phyloP scores from a whole-genome alignment of 2,329 filamentous ascomycete species.

The Penicillium hesseltinei region DNA sequence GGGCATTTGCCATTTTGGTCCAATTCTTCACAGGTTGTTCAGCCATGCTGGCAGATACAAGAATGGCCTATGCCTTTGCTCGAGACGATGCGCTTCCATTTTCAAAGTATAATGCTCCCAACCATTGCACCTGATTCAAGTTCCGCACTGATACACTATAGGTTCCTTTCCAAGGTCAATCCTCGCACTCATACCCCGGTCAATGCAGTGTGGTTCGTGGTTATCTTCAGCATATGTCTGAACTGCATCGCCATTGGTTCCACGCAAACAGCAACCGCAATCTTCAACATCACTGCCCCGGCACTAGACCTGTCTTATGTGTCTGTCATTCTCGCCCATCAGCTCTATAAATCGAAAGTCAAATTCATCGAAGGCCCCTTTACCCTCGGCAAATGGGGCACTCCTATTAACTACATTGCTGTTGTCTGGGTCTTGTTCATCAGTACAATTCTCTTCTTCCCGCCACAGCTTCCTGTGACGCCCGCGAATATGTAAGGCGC shows the following conservation, averaged over 20 bases:
- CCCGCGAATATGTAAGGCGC: conserved; percentile 48
- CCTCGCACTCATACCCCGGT: conserved; percentile 57
- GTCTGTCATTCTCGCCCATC: conserved; percentile 59
- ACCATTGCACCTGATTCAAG: neutral
- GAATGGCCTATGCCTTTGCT: conserved; percentile 62
- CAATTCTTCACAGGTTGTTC: conserved; percentile 65
- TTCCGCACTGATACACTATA: conserved; percentile 22
- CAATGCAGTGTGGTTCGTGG: conserved; percentile 64
- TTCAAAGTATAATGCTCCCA: conserved; percentile 45
- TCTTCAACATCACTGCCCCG: conserved; percentile 55
- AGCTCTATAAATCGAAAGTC: conserved; percentile 53
- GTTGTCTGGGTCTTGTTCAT: conserved; percentile 64
- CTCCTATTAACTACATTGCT: conserved; percentile 55
- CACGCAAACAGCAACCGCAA: conserved; percentile 47
- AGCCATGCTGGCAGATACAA: conserved; percentile 62
- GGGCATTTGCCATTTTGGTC: conserved; percentile 61
- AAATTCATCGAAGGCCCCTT: conserved; percentile 58
- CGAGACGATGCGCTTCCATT: conserved; percentile 62
- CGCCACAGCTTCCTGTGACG: conserved; percentile 49
- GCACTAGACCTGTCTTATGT: conserved; percentile 57
- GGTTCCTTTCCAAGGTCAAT: conserved; percentile 55
- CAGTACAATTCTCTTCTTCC: conserved; percentile 59
- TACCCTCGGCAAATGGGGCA: conserved; percentile 56
- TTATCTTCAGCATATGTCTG: conserved; percentile 54
- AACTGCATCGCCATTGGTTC: conserved; percentile 50